Conservation (phyloP, 2,329 filamentous ascomycete genomes). For the Fusarium nodosum region DNA sequence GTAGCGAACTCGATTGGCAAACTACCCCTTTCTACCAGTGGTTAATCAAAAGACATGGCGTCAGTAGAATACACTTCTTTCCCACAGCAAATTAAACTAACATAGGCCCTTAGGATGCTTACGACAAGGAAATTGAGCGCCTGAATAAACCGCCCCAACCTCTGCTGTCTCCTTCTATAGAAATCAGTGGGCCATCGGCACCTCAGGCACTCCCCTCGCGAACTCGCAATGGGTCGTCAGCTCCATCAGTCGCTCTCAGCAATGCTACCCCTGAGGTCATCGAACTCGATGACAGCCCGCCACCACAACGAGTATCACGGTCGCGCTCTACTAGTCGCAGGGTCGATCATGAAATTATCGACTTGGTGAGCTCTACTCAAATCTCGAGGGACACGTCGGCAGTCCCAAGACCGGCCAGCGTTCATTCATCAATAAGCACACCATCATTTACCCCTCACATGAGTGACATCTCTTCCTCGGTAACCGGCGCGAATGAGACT, state of each 20-base stretch:
- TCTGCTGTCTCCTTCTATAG: slow-evolving; percentile 35
- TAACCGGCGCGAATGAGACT: slow-evolving; percentile 25
- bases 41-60: slow-evolving; percentile 59
- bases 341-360: slow-evolving; percentile 1
- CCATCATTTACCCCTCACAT: slow-evolving; percentile 12
- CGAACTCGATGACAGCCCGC: slow-evolving; percentile 21
- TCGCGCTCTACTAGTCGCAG: slow-evolving; percentile 37
- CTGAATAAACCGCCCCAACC: slow-evolving; percentile 42
- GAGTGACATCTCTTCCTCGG: slow-evolving; percentile 2
- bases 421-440: slow-evolving; percentile 14
- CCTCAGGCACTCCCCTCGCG: slow-evolving; percentile 38
- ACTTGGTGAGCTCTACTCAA: slow-evolving; percentile 8
- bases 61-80: slow-evolving; percentile 48
- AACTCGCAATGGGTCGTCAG: slow-evolving; percentile 42
- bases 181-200: slow-evolving; percentile 14
- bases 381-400: slow-evolving; percentile 14
- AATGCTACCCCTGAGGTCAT: slow-evolving; percentile 31
- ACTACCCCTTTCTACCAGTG: slow-evolving; percentile 64
- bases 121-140: slow-evolving; percentile 43
- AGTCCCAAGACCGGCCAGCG: slow-evolving; percentile 15
- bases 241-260: slow-evolving; percentile 20
- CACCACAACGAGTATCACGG: slow-evolving; percentile 34
- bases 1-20: slow-evolving; percentile 57
- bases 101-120: slow-evolving; percentile 46
- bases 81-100: neutral